Evolutionary conservation across 768 basidiomycete species (phyloP), one percentile per base, ranked within the genome.

Genomic region (Tylopilus rubrobrunneus): DNA sequence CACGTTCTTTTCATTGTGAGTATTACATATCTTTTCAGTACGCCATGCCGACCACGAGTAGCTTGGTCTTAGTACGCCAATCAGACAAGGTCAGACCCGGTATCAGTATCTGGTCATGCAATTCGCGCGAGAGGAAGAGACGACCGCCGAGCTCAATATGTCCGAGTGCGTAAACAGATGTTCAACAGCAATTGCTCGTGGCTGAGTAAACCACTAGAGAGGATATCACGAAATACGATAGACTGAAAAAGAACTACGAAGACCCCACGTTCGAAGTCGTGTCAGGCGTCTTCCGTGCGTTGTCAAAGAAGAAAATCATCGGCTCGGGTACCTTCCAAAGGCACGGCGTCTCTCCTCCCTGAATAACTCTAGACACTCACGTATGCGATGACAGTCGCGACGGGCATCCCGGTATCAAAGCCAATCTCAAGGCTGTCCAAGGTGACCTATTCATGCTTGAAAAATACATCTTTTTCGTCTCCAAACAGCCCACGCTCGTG

Each of bases 41-140:
- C 33, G 31, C 25, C 43, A 41, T 54, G 36, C 37, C 52, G 59
- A 59, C 45, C 53, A 53, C n/a, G 29, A 37, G 36, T 62, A 95
- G 92, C 80, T 99, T 61, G 90, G 92, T 49, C 78, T 99, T 44
- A 92, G 85, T 66, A 90, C 85, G 25, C 96, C 97, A 2, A 97
- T 99, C 56, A 83, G 96, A 44, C 97, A 98, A 78, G 97, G 97
- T 47, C 97, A 98, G 67, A 99, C 97, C 1, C 80, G 92, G 42
- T 98, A 99, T 71, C 96, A 96, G 52, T 99, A 97, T 68, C 76
- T 99, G 21, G 96, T 99, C 52, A 95, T 98, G 87, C 95, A 97
- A 63, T 98, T 97, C 71, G 87, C 85, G n/a, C 81, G 90, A 53
- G 96, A 98, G 61, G 97, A 98, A 68, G 94, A 97, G 71, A 92